A percentile compares a stretch with the other conserved stretches of the same genome.
Conservation (phyloP, 495 filamentous ascomycete genomes). For the Hypoxylon crocopeplum region DNA sequence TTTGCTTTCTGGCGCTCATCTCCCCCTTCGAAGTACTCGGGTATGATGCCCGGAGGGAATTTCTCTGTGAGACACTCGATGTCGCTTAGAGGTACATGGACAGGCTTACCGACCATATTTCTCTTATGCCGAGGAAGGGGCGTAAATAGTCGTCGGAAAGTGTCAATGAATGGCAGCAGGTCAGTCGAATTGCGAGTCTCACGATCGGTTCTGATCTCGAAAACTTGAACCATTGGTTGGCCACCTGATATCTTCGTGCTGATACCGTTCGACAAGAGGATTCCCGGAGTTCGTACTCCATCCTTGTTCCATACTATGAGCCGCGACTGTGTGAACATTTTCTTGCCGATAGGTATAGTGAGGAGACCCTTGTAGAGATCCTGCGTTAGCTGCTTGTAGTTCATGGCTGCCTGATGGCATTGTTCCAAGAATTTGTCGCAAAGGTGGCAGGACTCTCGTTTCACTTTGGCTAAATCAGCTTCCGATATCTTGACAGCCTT, state of each 20-base stretch:
- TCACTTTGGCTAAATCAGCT: constrained; percentile 86
- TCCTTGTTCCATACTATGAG: constrained; percentile 76
- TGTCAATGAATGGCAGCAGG: constrained; percentile 76
- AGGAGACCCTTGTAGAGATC: constrained; percentile 77
- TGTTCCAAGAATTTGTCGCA: constrained; percentile 80
- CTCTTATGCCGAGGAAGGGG: constrained; percentile 62
- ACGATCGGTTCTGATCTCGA: constrained; percentile 71
- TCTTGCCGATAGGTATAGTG: constrained; percentile 76
- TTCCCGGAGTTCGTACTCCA: constrained; percentile 77
- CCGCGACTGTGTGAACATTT: constrained; percentile 74
- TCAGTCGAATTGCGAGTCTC: constrained; percentile 75
- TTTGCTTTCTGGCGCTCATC: constrained; percentile 53
- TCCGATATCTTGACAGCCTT: constrained; percentile 92
- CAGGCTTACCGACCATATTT: constrained; percentile 68
- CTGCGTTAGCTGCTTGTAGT: constrained; percentile 72
- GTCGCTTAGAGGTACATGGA: constrained; percentile 71
- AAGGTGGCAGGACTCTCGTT: constrained; percentile 79
- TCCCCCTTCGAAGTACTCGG: constrained; percentile 57
- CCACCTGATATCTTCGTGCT: constrained; percentile 58
- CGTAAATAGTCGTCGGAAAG: constrained; percentile 66
- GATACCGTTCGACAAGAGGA: constrained; percentile 78
- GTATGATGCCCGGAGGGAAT: constrained; percentile 66
- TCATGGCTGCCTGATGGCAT: constrained; percentile 81
- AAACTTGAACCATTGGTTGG: constrained; percentile 72
- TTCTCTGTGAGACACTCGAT: constrained; percentile 83